These are phyloP conservation scores for Lachnellula suecica DNA, from an alignment of 2,329 filamentous ascomycete species.

Conservation along the genomic window DNA sequence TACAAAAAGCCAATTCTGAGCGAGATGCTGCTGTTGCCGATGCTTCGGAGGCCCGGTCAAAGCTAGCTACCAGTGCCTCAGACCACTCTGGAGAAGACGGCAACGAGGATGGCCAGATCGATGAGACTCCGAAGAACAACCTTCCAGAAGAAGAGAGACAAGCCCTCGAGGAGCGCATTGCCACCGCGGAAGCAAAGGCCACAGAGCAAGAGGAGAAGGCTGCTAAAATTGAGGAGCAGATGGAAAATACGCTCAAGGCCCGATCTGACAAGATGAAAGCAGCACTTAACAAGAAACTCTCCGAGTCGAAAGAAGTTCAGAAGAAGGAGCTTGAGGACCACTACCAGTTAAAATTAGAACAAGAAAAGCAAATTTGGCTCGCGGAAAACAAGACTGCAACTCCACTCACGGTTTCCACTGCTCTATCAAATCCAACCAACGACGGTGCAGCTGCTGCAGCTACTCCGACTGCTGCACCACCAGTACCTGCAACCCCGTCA, in stretches of 20 bases:
- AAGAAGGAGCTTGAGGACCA: slow-evolving; percentile 52
- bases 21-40: slow-evolving; percentile 50
- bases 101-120: slow-evolving; percentile 56
- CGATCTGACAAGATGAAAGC: slow-evolving; percentile 70
- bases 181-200: slow-evolving; percentile 59
- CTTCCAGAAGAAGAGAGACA: slow-evolving; percentile 59
- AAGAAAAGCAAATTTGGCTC: slow-evolving; percentile 62
- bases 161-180: slow-evolving; percentile 61
- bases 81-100: slow-evolving; percentile 43
- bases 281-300: slow-evolving; percentile 66
- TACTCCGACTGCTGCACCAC: slow-evolving; percentile 1
- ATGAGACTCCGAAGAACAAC: slow-evolving; percentile 35
- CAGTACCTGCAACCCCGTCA: slow-evolving; percentile 17
- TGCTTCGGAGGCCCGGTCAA: slow-evolving; percentile 43
- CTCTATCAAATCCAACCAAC: slow-evolving; percentile 39
- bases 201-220: slow-evolving; percentile 64
- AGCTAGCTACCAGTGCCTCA: slow-evolving; percentile 28
- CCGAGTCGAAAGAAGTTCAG: slow-evolving; percentile 49
- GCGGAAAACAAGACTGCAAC: slow-evolving; percentile 46
- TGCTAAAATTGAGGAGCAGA: slow-evolving; percentile 55
- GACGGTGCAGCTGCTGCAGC: background rate
- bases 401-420: slow-evolving; percentile 32
- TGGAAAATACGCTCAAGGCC: slow-evolving; percentile 59
- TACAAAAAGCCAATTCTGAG: slow-evolving; percentile 62
- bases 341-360: slow-evolving; percentile 53